Evolutionary conservation across 2,329 filamentous ascomycete genomes (phyloP), one percentile per base, ranked within the genome.

Genomic region (Epichloe bromicola): DNA sequence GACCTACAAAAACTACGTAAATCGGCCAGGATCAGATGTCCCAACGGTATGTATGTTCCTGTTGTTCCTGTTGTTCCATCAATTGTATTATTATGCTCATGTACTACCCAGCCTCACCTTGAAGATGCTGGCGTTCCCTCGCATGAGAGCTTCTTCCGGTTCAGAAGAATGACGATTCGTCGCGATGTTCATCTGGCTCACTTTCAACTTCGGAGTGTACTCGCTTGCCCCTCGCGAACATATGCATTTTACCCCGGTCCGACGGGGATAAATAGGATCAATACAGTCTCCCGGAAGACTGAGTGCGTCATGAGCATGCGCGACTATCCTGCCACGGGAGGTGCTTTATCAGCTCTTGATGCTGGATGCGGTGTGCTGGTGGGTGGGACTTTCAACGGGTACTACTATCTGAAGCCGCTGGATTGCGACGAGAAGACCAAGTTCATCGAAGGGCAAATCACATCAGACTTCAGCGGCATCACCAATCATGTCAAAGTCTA

Each of bases 401-500:
- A 78, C 51, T 81, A 79, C 58, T 70, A 67, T 51, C 67, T 79
- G 51, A 70, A 74, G 47, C 63, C 65, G 34, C 58, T 79, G 15
- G 65, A 75, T 49, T 66, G 70, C 1, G 59, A 69, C 5, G 65
- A 69, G 37, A 60, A 56, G 37, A 62, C 58, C 20, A 58, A 58
- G 2, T 68, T 63, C 49, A 62, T 66, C 10, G 67, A 73, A 43
- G 76, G 76, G 0, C 72, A 64, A 51, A 74, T 74, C 52, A 82
- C 72, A 30, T 65, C 55, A 42, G 65, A 72, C 50, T 53, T 59
- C 4, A 78, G 75, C 54, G 76, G 76, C 37, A 84, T 85, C 53
- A 83, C 80, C 49, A 85, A 85, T 55, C 81, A 85, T 59, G 68
- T 83, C 33, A 74, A 82, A 56, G 65, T 85, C 10, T 71, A 82